These are phyloP conservation scores for Paraphaeosphaeria sporulosa DNA, from an alignment of 2,329 filamentous ascomycete genomes.

Conservation along the genomic window DNA sequence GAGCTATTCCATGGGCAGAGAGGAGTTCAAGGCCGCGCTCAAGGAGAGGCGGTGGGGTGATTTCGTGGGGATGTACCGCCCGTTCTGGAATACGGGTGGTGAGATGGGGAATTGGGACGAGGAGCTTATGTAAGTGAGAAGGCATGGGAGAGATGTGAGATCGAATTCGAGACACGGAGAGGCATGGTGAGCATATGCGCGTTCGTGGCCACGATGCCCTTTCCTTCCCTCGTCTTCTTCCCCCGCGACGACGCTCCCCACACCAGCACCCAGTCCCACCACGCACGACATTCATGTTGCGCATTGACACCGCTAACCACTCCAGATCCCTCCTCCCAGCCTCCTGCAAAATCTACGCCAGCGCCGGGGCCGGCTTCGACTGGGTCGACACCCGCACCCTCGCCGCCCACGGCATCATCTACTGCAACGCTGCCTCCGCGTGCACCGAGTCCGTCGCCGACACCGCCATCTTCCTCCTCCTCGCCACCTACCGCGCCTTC, in stretches of 20 bases:
- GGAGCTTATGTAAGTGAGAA: conserved; percentile 59
- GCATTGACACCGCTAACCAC: too few species aligned
- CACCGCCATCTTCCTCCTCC: conserved; percentile 72
- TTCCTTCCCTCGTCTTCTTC: too few species aligned
- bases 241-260: too few species aligned
- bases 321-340: conserved; percentile 52
- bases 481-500: conserved; percentile 73
- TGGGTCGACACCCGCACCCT: conserved; percentile 69
- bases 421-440: conserved; percentile 76
- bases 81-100: conserved; percentile 70
- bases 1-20: conserved; percentile 48
- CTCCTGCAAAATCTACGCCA: conserved; percentile 65
- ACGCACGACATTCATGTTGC: too few species aligned
- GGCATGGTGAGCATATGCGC: too few species aligned
- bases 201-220: too few species aligned
- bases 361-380: conserved; percentile 69
- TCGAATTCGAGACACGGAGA: too few species aligned
- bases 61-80: conserved; percentile 60
- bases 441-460: conserved; percentile 78
- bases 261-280: too few species aligned
- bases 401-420: conserved; percentile 69
- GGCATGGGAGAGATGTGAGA: too few species aligned
- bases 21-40: conserved; percentile 51
- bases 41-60: conserved; percentile 51
- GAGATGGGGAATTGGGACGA: conserved; percentile 71